These are phyloP conservation scores for Microdochium bolleyi DNA, from an alignment of 2,329 filamentous ascomycete genomes.

Conservation along the genomic window DNA sequence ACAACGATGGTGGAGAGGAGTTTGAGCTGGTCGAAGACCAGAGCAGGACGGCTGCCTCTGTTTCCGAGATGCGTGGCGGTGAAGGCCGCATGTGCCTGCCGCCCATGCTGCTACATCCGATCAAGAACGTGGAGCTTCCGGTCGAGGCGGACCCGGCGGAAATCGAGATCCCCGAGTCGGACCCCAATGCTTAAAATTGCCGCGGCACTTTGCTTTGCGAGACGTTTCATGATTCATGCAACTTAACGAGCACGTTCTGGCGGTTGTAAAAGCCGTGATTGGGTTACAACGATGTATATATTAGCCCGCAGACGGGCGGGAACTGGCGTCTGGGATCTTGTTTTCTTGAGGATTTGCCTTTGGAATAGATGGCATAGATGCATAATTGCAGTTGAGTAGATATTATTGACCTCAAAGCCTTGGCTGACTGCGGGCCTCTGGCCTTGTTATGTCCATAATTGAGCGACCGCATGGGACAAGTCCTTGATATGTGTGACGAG, in stretches of 20 bases:
- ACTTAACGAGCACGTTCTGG: neutral
- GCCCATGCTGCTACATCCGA: slow-evolving; percentile 80
- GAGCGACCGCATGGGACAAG: too few species aligned
- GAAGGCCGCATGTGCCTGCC: slow-evolving; percentile 88
- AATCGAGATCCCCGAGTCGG: slow-evolving; percentile 37
- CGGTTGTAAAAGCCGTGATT: neutral
- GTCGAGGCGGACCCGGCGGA: slow-evolving; percentile 49
- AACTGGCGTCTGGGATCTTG: neutral
- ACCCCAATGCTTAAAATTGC: slow-evolving; percentile 23
- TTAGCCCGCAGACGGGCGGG: neutral
- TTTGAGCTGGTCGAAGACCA: slow-evolving; percentile 55
- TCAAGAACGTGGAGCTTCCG: slow-evolving; percentile 66
- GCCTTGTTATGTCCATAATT: too few species aligned
- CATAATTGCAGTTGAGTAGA: too few species aligned
- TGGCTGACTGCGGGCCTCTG: too few species aligned
- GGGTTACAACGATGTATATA: neutral
- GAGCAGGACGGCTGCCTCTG: slow-evolving; percentile 39
- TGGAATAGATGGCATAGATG: neutral
- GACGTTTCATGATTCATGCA: neutral
- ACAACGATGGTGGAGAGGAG: slow-evolving; percentile 71
- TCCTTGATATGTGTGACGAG: too few species aligned
- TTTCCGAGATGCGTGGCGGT: slow-evolving; percentile 51
- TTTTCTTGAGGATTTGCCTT: neutral
- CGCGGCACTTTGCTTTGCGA: neutral
- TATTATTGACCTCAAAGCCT: too few species aligned